Evolutionary conservation across 768 basidiomycete species (phyloP), one percentile per base, ranked within the genome.

Genomic region (Lentinula boryana): DNA sequence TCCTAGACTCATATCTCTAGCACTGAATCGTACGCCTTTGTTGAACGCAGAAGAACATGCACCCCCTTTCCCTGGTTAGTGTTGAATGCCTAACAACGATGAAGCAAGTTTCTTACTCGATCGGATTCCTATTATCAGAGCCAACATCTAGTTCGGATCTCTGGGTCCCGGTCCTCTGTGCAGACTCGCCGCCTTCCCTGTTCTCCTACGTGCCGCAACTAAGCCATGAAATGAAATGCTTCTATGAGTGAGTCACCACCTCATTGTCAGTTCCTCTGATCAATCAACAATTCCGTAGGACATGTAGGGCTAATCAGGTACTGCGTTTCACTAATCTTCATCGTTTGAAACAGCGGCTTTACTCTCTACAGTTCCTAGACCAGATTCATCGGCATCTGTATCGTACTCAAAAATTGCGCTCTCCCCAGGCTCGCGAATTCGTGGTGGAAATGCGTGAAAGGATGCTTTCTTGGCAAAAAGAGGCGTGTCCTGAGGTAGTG

Each of bases 1-100:
- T n/a, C 38, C 32, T 48, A 61, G 60, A 27, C 43, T 58, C n/a
- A 57, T 62, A 35, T 62, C 61, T n/a, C 32, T 62, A 21, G 54
- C 61, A 3, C 13, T 62, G 23, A 62, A 58, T 23, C 58, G 61
- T 16, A 51, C 55, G 9, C 48, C 61, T 32, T 35, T 51, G 5
- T 35, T 62, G 31, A 50, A 46, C 23, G 40, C 33, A 8, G 48
- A 56, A 32, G 46, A 51, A 1, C 43, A 58, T 40, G 10, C 35
- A 31, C 61, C 61, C 40, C 56, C 61, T 27, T 58, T 46, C 33
- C 61, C 61, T 12, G 61, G 61, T 62, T 4, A 15, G 48, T 56
- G 32, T 58, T 23, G 1, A 32, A 12, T 8, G 16, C 18, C 9
- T 13, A 3, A n/a, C 18, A 15, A 10, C 9, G 2, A 21, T 16